Evolutionary conservation across 2,329 filamentous ascomycete species (phyloP).

Genomic region (Fusarium austroafricanum): DNA sequence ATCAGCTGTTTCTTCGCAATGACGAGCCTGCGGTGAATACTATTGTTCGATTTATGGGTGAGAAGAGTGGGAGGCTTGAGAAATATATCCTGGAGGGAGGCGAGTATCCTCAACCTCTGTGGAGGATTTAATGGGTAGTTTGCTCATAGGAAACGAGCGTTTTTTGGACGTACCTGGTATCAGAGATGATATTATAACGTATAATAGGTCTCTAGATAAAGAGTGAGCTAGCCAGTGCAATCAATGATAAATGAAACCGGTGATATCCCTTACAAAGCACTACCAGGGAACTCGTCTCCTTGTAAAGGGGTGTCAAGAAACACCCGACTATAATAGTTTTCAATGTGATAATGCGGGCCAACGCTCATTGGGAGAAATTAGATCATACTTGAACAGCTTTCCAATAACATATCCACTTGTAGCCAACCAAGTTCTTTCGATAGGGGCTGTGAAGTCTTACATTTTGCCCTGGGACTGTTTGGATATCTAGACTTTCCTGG

Average conservation of each 20-base stretch:
- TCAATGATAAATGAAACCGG: too few relatives aligned
- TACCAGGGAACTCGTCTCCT: not conserved
- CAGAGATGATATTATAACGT: not conserved
- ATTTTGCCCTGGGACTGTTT: not conserved
- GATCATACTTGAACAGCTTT: too few relatives aligned
- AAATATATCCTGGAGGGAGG: slow-evolving; percentile 33
- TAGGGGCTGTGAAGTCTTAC: too few relatives aligned
- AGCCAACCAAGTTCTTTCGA: too few relatives aligned
- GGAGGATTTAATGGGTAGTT: slow-evolving; percentile 5
- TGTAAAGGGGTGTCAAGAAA: too few relatives aligned
- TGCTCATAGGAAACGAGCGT: not conserved
- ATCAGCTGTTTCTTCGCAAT: slow-evolving; percentile 22
- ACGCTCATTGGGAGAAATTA: too few relatives aligned
- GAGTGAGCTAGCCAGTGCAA: not conserved
- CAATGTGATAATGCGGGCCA: too few relatives aligned
- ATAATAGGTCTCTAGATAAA: not conserved
- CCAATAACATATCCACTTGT: too few relatives aligned
- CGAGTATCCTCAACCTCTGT: slow-evolving; percentile 28
- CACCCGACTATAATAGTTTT: too few relatives aligned
- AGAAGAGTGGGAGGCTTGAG: slow-evolving; percentile 22
- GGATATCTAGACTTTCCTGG: not conserved
- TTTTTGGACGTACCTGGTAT: not conserved
- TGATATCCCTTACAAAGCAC: not conserved
- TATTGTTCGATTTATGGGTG: not conserved
- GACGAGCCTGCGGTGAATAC: not conserved